A percentile compares a stretch with the other conserved stretches of the same genome.
phyloP scores from a whole-genome alignment of 305 asterid species.

The Solanum hybrid region DNA sequence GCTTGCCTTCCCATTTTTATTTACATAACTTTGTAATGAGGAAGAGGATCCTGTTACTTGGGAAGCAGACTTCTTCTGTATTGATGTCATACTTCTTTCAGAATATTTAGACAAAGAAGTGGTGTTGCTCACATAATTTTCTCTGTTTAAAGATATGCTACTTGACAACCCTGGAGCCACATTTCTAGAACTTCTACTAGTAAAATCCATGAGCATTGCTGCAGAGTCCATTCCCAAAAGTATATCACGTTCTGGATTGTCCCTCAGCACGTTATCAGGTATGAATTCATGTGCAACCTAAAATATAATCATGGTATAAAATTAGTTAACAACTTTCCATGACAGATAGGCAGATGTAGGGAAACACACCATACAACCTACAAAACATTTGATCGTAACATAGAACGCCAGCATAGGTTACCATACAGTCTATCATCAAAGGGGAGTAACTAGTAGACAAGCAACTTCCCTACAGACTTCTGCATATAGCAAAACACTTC shows the following conservation, averaged over 20 bases:
- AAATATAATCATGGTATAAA: constrained; percentile 8
- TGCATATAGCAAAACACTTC: neutral
- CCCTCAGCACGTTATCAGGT: constrained; percentile 9
- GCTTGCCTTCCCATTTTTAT: constrained; percentile 25
- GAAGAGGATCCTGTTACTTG: constrained; percentile 44
- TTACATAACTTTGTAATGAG: constrained; percentile 32
- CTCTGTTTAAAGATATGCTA: constrained; percentile 28
- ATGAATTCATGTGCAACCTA: constrained; percentile 30
- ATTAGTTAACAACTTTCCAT: neutral
- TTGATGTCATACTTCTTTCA: constrained; percentile 51
- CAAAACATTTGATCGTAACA: neutral
- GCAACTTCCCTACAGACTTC: neutral
- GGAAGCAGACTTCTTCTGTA: constrained; percentile 29
- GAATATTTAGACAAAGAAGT: constrained; percentile 31
- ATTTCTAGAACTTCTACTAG: constrained; percentile 4
- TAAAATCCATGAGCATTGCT: neutral
- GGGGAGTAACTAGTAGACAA: neutral
- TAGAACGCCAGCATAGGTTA: neutral
- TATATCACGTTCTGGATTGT: constrained; percentile 6
- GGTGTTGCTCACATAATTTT: constrained; percentile 27
- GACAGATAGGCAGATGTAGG: neutral
- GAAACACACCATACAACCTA: neutral
- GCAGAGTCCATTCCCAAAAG: constrained; percentile 8
- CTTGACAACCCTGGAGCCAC: constrained; percentile 17
- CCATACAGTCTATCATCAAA: neutral